phyloP scores from a whole-genome alignment of 2,329 filamentous ascomycete species.

The Cryphonectria naterciae region DNA sequence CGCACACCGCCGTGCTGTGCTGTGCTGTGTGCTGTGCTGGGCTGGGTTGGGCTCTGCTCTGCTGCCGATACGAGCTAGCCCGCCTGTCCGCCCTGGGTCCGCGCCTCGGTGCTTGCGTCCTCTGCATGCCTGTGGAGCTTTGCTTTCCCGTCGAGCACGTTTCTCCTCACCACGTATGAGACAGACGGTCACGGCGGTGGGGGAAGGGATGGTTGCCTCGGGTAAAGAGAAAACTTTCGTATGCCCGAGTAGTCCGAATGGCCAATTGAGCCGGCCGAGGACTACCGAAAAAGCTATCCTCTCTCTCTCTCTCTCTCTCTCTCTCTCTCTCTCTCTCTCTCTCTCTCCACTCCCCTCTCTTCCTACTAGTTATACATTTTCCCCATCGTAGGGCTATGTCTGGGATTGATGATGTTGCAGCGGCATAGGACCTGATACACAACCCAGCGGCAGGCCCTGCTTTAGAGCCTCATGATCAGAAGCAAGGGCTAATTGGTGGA shows the following conservation, averaged over 20 bases:
- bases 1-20: background rate
- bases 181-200: background rate
- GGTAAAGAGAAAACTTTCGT: background rate
- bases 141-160: background rate
- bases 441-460: background rate
- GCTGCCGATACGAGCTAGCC: background rate
- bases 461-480: slow-evolving; percentile 13
- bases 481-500: background rate
- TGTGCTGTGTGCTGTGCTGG: background rate
- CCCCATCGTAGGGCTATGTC: background rate
- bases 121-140: slow-evolving; percentile 2
- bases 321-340: background rate
- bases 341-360: background rate
- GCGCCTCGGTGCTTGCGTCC: background rate
- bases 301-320: background rate
- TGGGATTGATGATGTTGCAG: background rate
- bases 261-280: background rate
- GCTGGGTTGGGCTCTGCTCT: background rate
- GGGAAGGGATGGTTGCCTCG: background rate
- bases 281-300: background rate
- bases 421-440: background rate
- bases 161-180: background rate
- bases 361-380: background rate
- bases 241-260: background rate
- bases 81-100: background rate